phyloP scores from a whole-genome alignment of 2,329 filamentous ascomycete genomes.

The Aureobasidium namibiae region DNA sequence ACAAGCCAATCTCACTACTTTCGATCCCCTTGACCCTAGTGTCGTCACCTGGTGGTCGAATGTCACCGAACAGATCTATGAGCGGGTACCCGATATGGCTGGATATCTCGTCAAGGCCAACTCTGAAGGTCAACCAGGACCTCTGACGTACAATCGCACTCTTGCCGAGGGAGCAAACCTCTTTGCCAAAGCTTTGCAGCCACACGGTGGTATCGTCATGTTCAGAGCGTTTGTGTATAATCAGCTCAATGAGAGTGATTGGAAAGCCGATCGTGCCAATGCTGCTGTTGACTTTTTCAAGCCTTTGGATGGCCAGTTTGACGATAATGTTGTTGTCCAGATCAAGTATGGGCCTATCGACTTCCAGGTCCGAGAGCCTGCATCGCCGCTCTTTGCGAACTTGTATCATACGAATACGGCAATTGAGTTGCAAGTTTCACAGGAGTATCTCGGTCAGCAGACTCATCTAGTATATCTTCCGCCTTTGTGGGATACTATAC shows the following conservation, averaged over 20 bases:
- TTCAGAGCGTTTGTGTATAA: constrained; percentile 68
- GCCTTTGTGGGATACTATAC: constrained; percentile 59
- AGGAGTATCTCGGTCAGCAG: constrained; percentile 66
- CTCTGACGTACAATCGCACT: constrained; percentile 61
- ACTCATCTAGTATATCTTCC: constrained; percentile 60
- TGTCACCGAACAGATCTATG: constrained; percentile 52
- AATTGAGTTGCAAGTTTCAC: constrained; percentile 59
- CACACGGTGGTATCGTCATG: constrained; percentile 56
- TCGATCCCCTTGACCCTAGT: constrained; percentile 53
- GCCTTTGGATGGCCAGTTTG: constrained; percentile 55
- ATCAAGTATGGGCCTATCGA: constrained; percentile 70
- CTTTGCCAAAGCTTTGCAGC: constrained; percentile 52
- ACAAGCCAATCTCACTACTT: constrained; percentile 48
- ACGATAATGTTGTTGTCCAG: constrained; percentile 63
- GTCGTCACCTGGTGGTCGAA: constrained; percentile 58
- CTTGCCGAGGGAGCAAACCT: constrained; percentile 60
- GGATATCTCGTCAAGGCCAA: constrained; percentile 66
- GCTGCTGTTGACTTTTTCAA: constrained; percentile 61
- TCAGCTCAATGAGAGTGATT: constrained; percentile 48
- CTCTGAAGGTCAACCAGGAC: constrained; percentile 64
- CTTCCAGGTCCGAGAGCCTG: constrained; percentile 62
- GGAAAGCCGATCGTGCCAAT: constrained; percentile 61
- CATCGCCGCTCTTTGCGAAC: constrained; percentile 55
- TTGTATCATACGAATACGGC: constrained; percentile 41
- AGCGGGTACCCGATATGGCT: constrained; percentile 55